A percentile compares a stretch with the other conserved stretches of the same genome.
Conservation (phyloP, 192 early-diverging fungal species). For the Umbelopsis ramanniana region DNA sequence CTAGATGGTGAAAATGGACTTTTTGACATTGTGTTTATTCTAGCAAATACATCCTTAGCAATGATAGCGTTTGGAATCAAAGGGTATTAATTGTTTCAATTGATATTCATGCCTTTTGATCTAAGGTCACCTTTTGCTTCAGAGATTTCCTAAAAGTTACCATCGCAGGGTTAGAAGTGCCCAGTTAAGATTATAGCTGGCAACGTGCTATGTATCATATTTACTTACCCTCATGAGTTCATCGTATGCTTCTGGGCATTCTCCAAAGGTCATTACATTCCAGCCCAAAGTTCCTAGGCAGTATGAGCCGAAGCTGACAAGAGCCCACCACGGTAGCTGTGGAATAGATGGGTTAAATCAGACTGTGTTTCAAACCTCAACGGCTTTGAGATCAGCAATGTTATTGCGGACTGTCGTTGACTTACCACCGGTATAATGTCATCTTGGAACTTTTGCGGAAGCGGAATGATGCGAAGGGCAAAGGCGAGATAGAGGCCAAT, state of each 20-base stretch:
- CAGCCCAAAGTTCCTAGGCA: conserved; percentile 87
- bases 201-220: too few relatives aligned
- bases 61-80: not conserved
- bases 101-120: conserved; percentile 59
- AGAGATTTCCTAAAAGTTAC: conserved; percentile 73
- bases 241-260: conserved; percentile 89
- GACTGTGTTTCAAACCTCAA: not conserved
- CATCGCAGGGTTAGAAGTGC: conserved; percentile 13
- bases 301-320: conserved; percentile 90
- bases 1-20: too few relatives aligned
- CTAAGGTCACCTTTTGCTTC: conserved; percentile 82
- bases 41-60: too few relatives aligned
- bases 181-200: too few relatives aligned
- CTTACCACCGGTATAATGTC: conserved; percentile 59
- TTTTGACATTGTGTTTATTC: too few relatives aligned
- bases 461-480: conserved; percentile 49
- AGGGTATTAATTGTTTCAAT: conserved; percentile 15
- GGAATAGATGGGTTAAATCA: not conserved
- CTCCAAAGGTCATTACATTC: conserved; percentile 84
- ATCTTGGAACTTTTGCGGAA: conserved; percentile 51
- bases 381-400: not conserved
- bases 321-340: conserved; percentile 77
- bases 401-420: not conserved
- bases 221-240: conserved; percentile 75
- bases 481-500: conserved; percentile 47